Percentiles rank a stretch among this genome's conserved stretches.
Conservation (phyloP, 768 basidiomycete species). For the Rhizopogon roseolus region DNA sequence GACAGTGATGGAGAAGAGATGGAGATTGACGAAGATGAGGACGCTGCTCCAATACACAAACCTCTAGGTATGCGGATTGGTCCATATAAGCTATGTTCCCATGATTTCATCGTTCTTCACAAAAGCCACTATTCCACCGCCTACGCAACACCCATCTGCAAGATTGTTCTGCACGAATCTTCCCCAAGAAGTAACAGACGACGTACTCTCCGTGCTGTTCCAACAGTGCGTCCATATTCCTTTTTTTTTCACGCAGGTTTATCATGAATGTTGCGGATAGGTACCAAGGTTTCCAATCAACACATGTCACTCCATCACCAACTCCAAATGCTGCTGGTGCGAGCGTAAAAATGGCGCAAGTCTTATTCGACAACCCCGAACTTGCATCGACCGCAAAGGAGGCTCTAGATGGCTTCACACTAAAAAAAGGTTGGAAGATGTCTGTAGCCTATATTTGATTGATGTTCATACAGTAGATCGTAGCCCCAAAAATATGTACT, state of each 20-base stretch:
- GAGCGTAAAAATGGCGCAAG: constrained; percentile 76
- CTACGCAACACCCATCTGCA: constrained; percentile 51
- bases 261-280: constrained; percentile 34
- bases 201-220: constrained; percentile 82
- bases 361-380: constrained; percentile 70
- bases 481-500: constrained; percentile 7
- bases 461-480: constrained; percentile 6
- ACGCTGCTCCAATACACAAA: constrained; percentile 37
- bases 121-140: constrained; percentile 38
- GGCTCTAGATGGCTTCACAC: constrained; percentile 77
- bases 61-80: constrained; percentile 42
- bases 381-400: constrained; percentile 76
- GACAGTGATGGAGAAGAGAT: constrained; percentile 80
- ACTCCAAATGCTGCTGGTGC: constrained; percentile 60
- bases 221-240: constrained; percentile 66
- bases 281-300: constrained; percentile 77
- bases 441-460: constrained; percentile 61
- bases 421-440: constrained; percentile 88
- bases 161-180: constrained; percentile 79
- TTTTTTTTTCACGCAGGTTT: neutral
- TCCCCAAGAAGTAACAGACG: constrained; percentile 86
- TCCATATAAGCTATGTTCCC: constrained; percentile 24
- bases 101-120: constrained; percentile 15
- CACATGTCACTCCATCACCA: constrained; percentile 66
- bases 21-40: constrained; percentile 92